A percentile compares a stretch with the other conserved stretches of the same genome.
Conservation (phyloP, 1,284 basidiomycete species). For the Boletellus dicymbophilus region DNA sequence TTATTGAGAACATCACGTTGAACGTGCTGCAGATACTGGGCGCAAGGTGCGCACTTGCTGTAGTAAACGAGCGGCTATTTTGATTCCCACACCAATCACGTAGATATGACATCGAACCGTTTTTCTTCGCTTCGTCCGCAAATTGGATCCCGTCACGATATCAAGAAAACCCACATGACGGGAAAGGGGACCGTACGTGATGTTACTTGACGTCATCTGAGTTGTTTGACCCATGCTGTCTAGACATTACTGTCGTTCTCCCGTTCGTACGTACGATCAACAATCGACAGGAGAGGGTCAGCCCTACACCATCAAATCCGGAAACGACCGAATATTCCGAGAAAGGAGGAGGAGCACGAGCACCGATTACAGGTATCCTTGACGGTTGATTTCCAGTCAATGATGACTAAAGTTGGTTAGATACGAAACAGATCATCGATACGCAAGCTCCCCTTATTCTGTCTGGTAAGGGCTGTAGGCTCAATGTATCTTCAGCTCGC, state of each 20-base stretch:
- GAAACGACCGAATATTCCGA: background rate
- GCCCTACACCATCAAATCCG: constrained; percentile 8
- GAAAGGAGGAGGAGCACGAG: constrained; percentile 1
- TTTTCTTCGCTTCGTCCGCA: constrained; percentile 57
- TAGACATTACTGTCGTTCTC: constrained; percentile 51
- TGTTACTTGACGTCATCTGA: background rate
- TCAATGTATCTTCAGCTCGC: background rate
- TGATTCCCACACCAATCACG: constrained; percentile 6
- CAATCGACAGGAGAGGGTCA: constrained; percentile 8
- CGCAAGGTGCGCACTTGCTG: constrained; percentile 37
- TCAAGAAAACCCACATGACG: constrained; percentile 41
- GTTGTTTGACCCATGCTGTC: background rate
- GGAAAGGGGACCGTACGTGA: constrained; percentile 48
- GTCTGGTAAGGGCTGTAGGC: constrained; percentile 9
- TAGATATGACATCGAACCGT: constrained; percentile 47
- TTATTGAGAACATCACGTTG: constrained; percentile 47
- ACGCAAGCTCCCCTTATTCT: constrained; percentile 51
- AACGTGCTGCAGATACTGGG: constrained; percentile 51
- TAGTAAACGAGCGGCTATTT: background rate
- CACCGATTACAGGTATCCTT: constrained; percentile 21
- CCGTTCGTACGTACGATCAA: constrained; percentile 45
- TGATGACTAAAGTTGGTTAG: constrained; percentile 2
- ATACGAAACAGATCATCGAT: constrained; percentile 43
- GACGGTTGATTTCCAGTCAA: background rate
- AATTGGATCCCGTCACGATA: constrained; percentile 59